A percentile compares a stretch with the other conserved stretches of the same genome.
Conservation (phyloP, 345 rosid genomes). For the Bretschneidera sinensis region DNA sequence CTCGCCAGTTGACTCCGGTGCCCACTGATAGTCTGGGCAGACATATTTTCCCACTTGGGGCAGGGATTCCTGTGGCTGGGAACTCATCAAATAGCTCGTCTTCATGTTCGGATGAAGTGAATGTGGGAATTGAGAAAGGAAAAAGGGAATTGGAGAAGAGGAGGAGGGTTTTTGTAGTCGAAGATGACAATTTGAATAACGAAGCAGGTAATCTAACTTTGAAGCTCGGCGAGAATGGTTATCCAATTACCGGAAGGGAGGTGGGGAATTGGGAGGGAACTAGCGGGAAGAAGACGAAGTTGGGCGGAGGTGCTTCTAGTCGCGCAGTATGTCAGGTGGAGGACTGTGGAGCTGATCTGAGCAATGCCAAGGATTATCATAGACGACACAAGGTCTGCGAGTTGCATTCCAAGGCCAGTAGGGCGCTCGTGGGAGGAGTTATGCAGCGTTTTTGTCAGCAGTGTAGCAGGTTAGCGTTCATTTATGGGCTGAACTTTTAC, state of each 20-base stretch:
- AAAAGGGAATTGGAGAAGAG: conserved; percentile 65
- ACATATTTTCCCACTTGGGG: conserved; percentile 51
- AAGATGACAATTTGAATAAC: conserved; percentile 44
- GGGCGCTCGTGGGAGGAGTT: conserved; percentile 75
- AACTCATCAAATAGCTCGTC: conserved; percentile 83
- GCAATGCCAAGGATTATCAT: conserved; percentile 90
- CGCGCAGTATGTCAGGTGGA: conserved; percentile 92
- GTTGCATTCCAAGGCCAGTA: conserved; percentile 89
- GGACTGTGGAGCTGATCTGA: conserved; percentile 91
- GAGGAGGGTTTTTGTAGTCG: conserved; percentile 64
- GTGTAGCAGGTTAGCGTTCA: conserved; percentile 77
- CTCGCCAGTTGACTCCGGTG: conserved; percentile 55
- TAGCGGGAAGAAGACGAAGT: conserved; percentile 66
- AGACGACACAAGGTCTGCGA: conserved; percentile 96
- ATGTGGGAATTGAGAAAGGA: conserved; percentile 39
- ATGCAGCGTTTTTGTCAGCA: conserved; percentile 99
- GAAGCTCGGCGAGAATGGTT: conserved; percentile 70
- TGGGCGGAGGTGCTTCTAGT: conserved; percentile 44
- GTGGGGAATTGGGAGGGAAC: conserved; percentile 52
- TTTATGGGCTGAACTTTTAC: background rate
- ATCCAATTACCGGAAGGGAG: conserved; percentile 40
- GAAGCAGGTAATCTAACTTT: conserved; percentile 51
- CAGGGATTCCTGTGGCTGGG: conserved; percentile 21
- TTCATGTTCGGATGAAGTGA: conserved; percentile 76
- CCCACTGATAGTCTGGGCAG: conserved; percentile 33